Percentiles rank a stretch among this genome's conserved stretches.
Conservation (phyloP, 1,139 yeast genomes). For the Magnusiomyces suaveolens region DNA sequence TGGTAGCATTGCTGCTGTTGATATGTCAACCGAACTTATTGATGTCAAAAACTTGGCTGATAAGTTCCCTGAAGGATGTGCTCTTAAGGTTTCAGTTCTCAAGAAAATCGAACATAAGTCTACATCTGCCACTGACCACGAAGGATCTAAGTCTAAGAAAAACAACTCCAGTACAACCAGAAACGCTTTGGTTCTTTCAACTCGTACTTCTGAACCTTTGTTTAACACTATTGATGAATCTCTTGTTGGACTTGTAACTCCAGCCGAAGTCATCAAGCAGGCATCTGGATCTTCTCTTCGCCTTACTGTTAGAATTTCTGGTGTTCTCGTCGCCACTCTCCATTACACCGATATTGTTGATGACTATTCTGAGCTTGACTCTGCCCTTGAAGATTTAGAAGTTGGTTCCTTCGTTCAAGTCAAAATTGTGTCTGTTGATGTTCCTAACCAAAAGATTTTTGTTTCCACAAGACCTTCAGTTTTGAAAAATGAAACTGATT, state of each 20-base stretch:
- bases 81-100: constrained; percentile 50
- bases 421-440: constrained; percentile 47
- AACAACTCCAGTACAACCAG: background rate
- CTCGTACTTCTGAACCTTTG: constrained; percentile 1
- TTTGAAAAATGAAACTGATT: constrained; percentile 22
- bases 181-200: constrained; percentile 3
- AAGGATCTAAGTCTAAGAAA: constrained; percentile 3
- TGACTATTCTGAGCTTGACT: constrained; percentile 44
- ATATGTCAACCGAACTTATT: constrained; percentile 49
- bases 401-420: constrained; percentile 39
- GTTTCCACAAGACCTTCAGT: constrained; percentile 50
- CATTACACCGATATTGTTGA: constrained; percentile 51
- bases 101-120: constrained; percentile 27
- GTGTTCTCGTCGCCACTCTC: constrained; percentile 5
- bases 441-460: constrained; percentile 46
- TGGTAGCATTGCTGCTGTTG: constrained; percentile 61
- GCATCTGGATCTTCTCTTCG: constrained; percentile 20
- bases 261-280: constrained; percentile 59
- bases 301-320: constrained; percentile 3
- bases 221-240: constrained; percentile 1
- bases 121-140: constrained; percentile 7
- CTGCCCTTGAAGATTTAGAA: constrained; percentile 31
- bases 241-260: constrained; percentile 44
- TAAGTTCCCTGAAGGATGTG: constrained; percentile 60
- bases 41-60: constrained; percentile 39